Base-by-base conservation (phyloP, 2,329 filamentous ascomycete genomes). In the Colletotrichum euphorbiae region DNA sequence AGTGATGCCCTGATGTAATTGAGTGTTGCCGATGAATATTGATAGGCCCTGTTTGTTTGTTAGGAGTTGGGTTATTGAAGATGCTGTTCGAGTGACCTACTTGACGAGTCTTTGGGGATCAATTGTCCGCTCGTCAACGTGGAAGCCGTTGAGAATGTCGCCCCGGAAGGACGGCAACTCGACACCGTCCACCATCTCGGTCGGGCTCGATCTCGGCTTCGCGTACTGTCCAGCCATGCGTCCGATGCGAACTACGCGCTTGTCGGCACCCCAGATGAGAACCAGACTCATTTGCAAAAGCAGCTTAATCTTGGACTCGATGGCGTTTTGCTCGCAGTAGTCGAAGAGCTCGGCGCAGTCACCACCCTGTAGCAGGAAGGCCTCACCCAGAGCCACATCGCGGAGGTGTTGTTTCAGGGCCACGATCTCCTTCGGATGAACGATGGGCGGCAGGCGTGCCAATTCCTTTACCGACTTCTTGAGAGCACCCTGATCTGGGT, bases 171-270 rank as follows among this genome's bases (percentile, higher is more conserved):
- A 96, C 4, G 93, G 92, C 62, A 97, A 91, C 75, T 93, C 89
- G 68, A 89, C 88, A 58, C 94, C 94, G 71, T 97, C 84, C 57
- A 97, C 83, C 2, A 89, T 86, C 82, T 99, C 96, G 42, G 89
- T 94, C 0, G 95, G 92, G 73, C 91, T 97, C 4, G 93, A 97
- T 64, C 96, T 86, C 2, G 95, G 96, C 81, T 99, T 99, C 33
- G 96, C 96, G 76, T 97, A 99, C 84, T 99, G 96, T 3, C 96
- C 96, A 12, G 96, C 96, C 90, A 98, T 98, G 69, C 96, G 90
- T 15, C 93, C 96, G 75, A 99, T 97, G 73, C 96, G 90, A 54
- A 99, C 93, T 4, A 99, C 94, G 6, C 93, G 92, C 81, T 89
- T 90, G 80, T 87, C 85, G 67, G 85, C 86, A 73, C 93, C 96